Percentiles rank a stretch among this genome's conserved stretches.
Conservation (phyloP, 148 eudicot genomes). For the Fagopyrum homotropicum region DNA sequence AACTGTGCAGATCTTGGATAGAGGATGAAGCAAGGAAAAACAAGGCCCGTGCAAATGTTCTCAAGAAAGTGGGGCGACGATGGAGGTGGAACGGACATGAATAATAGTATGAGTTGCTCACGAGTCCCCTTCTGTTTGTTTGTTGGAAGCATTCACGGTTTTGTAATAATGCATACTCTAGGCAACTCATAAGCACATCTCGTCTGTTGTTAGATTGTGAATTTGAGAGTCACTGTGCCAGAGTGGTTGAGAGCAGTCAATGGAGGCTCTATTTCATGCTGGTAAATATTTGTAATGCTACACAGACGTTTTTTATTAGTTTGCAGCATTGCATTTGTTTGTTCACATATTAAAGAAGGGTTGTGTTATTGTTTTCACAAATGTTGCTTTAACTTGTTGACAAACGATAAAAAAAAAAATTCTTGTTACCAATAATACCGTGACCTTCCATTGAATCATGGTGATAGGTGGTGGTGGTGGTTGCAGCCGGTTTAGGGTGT, state of each 20-base stretch:
- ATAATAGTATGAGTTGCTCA: constrained; percentile 3
- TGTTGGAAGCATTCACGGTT: background rate
- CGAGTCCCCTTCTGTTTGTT: background rate
- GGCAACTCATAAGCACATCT: background rate
- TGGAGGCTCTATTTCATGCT: background rate
- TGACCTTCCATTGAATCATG: background rate
- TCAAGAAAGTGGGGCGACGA: constrained; percentile 64
- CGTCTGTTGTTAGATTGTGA: background rate
- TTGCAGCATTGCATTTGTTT: background rate
- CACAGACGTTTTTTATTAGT: background rate
- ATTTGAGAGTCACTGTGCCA: background rate
- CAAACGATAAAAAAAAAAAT: background rate
- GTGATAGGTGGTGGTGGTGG: constrained; percentile 7
- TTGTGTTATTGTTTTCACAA: background rate
- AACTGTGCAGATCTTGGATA: constrained; percentile 75
- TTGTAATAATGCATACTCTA: constrained; percentile 1
- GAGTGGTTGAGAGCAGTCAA: background rate
- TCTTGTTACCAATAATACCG: too few relatives aligned
- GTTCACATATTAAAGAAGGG: background rate
- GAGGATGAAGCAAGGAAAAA: constrained; percentile 92
- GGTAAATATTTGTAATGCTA: background rate
- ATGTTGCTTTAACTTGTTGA: too few relatives aligned
- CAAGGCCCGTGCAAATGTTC: constrained; percentile 70
- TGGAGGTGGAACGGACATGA: constrained; percentile 67
- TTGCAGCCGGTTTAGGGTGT: background rate